Evolutionary conservation across 1,284 basidiomycete genomes (phyloP), one percentile per base, ranked within the genome.

Genomic region (Moesziomyces sp.): DNA sequence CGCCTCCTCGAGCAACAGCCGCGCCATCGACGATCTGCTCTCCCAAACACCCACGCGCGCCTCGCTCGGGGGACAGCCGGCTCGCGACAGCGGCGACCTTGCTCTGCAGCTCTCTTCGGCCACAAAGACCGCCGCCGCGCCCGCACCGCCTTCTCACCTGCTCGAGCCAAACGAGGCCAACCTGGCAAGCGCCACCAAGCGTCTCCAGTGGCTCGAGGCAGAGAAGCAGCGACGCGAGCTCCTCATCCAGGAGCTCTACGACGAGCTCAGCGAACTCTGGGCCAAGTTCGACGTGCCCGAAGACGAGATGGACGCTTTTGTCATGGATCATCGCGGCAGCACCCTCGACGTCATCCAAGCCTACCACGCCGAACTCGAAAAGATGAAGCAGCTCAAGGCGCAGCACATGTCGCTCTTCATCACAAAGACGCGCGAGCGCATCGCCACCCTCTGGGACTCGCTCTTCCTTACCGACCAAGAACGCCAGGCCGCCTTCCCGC

Each of bases 341-440:
- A 93, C 91, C 10, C 89, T 91, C 50, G 88, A 88, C 11, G 89
- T 89, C 7, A 88, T 94, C 21, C 86, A 86, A 58, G 89, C 90
- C 13, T 99, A 99, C 80, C 91, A 95, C 77, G 88, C 89, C 51
- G 97, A 99, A 84, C 86, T 97, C 40, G 91, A 92, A 61, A 88
- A 95, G 59, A 95, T 98, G 90, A 86, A 93, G 23, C 91, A 92
- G 78, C 85, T 97, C 55, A 95, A 95, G 86, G 87, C 91, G 53
- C 91, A 94, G 76, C 89, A 92, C 58, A 92, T 99, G 90, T 89
- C 90, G 48, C 87, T 89, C 14, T 98, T 98, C 84, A 89, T 99
- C 48, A 87, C 87, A 55, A 91, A 90, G 80, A 93, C 93, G 3
- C 87, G 96, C 50, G 88, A 88, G 49, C 92, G 95, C 84, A 94